These are phyloP conservation scores for Ogataea degrootiae DNA, from an alignment of 805 yeast genomes.

Conservation along the genomic window DNA sequence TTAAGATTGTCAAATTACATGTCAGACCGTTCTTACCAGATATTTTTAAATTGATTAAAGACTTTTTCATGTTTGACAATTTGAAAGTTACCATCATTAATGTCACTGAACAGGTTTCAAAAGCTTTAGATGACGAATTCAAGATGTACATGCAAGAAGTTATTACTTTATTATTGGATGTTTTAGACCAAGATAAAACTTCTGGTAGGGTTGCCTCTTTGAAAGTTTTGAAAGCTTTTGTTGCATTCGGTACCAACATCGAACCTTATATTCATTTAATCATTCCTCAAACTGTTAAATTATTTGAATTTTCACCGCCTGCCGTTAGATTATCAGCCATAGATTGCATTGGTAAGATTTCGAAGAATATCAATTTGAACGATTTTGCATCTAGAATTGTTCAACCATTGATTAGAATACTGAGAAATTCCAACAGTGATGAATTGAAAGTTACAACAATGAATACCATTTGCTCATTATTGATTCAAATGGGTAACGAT, in stretches of 20 bases:
- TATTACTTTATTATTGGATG: constrained; percentile 68
- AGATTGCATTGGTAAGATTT: constrained; percentile 74
- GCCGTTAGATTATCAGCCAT: constrained; percentile 68
- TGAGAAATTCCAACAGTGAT: constrained; percentile 36
- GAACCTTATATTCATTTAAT: constrained; percentile 86
- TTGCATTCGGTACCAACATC: constrained; percentile 78
- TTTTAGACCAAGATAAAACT: constrained; percentile 69
- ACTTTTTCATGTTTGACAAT: constrained; percentile 58
- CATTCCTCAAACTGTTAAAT: constrained; percentile 76
- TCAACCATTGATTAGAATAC: constrained; percentile 75
- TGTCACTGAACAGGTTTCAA: constrained; percentile 77
- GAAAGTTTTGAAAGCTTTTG: constrained; percentile 76
- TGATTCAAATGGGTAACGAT: constrained; percentile 78
- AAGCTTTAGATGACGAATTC: constrained; percentile 88
- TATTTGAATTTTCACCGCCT: constrained; percentile 70
- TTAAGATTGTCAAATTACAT: constrained; percentile 82
- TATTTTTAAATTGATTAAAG: constrained; percentile 69
- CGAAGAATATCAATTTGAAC: constrained; percentile 64
- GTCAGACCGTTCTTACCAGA: constrained; percentile 77
- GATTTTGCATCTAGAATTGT: constrained; percentile 90
- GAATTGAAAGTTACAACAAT: constrained; percentile 63
- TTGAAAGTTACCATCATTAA: constrained; percentile 76
- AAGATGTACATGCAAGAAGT: constrained; percentile 76
- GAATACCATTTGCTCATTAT: constrained; percentile 73
- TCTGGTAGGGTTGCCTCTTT: constrained; percentile 56